A percentile compares a stretch with the other conserved stretches of the same genome.
Conservation (phyloP, 495 filamentous ascomycete genomes). For the Aspergillus leporis region DNA sequence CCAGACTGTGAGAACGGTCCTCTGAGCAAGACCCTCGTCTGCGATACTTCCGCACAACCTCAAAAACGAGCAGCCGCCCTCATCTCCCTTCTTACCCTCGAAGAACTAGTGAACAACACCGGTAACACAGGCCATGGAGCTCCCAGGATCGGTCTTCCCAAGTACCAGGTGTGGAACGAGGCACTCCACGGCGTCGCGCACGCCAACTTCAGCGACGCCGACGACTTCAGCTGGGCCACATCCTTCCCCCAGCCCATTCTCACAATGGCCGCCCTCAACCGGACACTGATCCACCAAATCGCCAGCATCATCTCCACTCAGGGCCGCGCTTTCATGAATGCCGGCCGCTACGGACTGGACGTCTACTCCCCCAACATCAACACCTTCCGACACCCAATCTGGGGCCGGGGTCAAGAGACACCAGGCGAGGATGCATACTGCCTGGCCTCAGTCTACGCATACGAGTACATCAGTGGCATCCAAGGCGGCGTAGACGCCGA, state of each 20-base stretch:
- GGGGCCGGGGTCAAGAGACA: conserved; percentile 64
- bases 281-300: conserved; percentile 57
- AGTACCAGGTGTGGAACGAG: conserved; percentile 50
- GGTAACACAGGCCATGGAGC: conserved; percentile 55
- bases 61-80: conserved; percentile 48
- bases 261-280: conserved; percentile 61
- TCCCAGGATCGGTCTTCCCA: conserved; percentile 55
- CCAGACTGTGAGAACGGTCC: conserved; percentile 37
- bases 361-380: conserved; percentile 73
- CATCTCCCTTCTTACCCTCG: conserved; percentile 46
- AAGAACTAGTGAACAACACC: conserved; percentile 60
- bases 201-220: conserved; percentile 50
- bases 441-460: conserved; percentile 53
- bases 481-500: conserved; percentile 52
- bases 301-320: conserved; percentile 61
- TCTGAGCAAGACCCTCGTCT: conserved; percentile 41
- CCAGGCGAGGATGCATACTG: conserved; percentile 63
- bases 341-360: conserved; percentile 55
- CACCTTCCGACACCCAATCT: conserved; percentile 60
- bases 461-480: conserved; percentile 59
- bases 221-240: conserved; percentile 58
- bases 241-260: conserved; percentile 63
- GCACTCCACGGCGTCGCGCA: conserved; percentile 61
- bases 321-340: conserved; percentile 68
- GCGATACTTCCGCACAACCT: conserved; percentile 45